Base-by-base conservation (phyloP, 1,284 basidiomycete genomes). In the Mycosarcoma mackinlayi region DNA sequence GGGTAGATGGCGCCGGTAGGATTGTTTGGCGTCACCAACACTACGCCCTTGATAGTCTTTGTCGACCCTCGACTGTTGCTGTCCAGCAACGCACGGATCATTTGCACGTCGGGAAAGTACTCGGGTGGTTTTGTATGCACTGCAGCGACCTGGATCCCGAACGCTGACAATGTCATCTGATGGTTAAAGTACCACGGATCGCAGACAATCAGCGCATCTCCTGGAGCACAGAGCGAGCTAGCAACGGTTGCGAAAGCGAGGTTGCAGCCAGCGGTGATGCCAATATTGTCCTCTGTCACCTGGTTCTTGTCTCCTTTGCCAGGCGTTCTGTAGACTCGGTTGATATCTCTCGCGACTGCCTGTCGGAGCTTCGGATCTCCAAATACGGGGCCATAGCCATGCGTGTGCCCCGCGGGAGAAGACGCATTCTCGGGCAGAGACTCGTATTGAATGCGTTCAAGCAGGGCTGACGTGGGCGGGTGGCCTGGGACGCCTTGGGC, bases 191-290 rank as follows among this genome's bases (percentile, higher is more conserved):
- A 73, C 73, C 90, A 91, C 10, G 92, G 92, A 0, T 89, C 85
- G 6, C 92, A 91, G 14, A 94, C 82, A 46, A 95, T 89, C 37
- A 93, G 85, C 67, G 91, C 90, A 61, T 92, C 90, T 0, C 90
- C 90, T 3, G 87, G 84, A 63, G 88, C 87, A 18, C 89, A 91
- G 6, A 95, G 80, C 14, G 87, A 86, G 86, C 89, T 88, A 8
- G 88, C 85, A 0, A 86, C 83, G 0, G 89, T 86, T 13, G 89
- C 86, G 73, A 91, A 92, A 1, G 90, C 90, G 80, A 91, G 82
- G 72, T 91, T 91, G 73, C 88, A 89, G 4, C 89, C 89, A 1
- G 89, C 85, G 0, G 89, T 90, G 64, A 91, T 71, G 42, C 31
- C 64, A 23, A 73, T 38, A 35, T 75, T 62, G 13, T 68, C 59